These are phyloP conservation scores for Claviceps digitariae DNA, from an alignment of 2,329 filamentous ascomycete genomes.

Conservation along the genomic window DNA sequence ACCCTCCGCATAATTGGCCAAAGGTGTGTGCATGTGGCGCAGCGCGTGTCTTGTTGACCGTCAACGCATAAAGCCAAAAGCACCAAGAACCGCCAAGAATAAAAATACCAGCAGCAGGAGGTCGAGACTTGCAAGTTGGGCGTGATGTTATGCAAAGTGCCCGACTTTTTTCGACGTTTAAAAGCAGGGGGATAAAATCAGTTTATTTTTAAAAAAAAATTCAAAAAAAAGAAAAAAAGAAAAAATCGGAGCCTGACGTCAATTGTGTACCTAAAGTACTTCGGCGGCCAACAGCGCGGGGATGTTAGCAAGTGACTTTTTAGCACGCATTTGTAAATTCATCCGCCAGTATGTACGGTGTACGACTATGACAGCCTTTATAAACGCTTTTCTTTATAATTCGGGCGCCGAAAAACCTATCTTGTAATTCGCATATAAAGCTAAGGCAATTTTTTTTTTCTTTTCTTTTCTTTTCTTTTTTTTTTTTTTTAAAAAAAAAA, in stretches of 20 bases:
- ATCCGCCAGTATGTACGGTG: neutral
- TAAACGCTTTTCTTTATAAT: too few relatives aligned
- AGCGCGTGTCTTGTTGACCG: neutral
- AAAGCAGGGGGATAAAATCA: too few relatives aligned
- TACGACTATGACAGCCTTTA: too few relatives aligned
- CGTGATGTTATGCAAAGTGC: neutral
- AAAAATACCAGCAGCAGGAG: neutral
- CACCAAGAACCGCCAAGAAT: neutral
- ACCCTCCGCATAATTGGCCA: neutral
- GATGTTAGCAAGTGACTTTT: constrained; percentile 2
- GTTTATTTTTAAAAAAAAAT: neutral
- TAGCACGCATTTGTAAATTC: neutral
- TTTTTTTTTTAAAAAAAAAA: too few relatives aligned
- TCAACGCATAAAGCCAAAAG: too few relatives aligned
- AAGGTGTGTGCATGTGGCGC: too few relatives aligned
- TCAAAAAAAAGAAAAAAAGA: neutral
- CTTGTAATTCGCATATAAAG: too few relatives aligned
- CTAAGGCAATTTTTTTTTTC: too few relatives aligned
- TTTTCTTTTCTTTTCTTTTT: too few relatives aligned
- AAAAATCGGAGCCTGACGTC: constrained; percentile 1
- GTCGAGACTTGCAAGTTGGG: neutral
- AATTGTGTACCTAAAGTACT: neutral
- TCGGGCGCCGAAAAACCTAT: too few relatives aligned
- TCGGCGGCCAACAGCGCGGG: neutral
- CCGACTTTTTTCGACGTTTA: neutral